Conservation (phyloP, 2,329 filamentous ascomycete species). For the Aspergillus alliaceus region DNA sequence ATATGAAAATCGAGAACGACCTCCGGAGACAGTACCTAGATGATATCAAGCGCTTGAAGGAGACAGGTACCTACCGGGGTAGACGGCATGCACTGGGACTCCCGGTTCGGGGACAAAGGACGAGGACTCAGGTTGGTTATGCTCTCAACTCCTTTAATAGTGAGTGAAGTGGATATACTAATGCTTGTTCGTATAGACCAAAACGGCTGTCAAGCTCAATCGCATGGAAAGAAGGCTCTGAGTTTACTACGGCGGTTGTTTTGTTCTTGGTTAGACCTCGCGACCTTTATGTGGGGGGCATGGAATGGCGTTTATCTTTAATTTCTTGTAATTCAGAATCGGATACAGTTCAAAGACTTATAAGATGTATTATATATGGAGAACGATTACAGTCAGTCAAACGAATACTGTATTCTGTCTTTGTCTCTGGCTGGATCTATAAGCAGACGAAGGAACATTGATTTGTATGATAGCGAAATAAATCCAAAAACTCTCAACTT, state of each 20-base stretch:
- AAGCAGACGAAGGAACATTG: slow-evolving; percentile 1
- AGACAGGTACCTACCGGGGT: slow-evolving; percentile 88
- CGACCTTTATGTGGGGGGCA: slow-evolving; percentile 22
- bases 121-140: slow-evolving; percentile 66
- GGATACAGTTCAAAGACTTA: slow-evolving; percentile 5
- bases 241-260: slow-evolving; percentile 9
- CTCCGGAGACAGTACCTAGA: slow-evolving; percentile 74
- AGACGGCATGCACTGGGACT: slow-evolving; percentile 88
- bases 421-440: neutral
- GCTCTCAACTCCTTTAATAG: slow-evolving; percentile 1
- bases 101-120: slow-evolving; percentile 87
- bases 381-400: neutral
- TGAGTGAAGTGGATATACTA: slow-evolving; percentile 10
- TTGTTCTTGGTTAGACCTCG: slow-evolving; percentile 20
- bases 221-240: slow-evolving; percentile 54
- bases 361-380: slow-evolving; percentile 21
- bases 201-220: slow-evolving; percentile 60
- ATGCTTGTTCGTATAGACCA: slow-evolving; percentile 47
- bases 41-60: slow-evolving; percentile 81
- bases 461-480: slow-evolving; percentile 4
- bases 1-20: slow-evolving; percentile 93
- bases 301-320: slow-evolving; percentile 19
- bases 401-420: neutral
- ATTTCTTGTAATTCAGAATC: slow-evolving; percentile 13
- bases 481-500: slow-evolving; percentile 25